Conservation (phyloP, 306 rosid genomes). For the Sesbania bispinosa region DNA sequence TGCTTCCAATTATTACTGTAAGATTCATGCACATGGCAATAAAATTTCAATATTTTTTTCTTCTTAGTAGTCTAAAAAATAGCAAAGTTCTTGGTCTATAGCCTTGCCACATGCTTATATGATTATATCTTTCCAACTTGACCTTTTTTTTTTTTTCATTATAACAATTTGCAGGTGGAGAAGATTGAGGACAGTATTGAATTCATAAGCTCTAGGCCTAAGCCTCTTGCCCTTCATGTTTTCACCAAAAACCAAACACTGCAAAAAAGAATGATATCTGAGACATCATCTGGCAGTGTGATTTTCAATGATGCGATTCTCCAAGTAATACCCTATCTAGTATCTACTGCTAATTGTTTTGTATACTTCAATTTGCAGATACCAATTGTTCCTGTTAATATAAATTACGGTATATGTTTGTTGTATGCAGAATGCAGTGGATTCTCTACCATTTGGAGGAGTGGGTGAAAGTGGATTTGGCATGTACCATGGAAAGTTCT, state of each 20-base stretch:
- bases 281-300: conserved; percentile 79
- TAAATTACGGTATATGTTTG: background rate
- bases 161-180: conserved; percentile 46
- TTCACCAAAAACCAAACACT: conserved; percentile 59
- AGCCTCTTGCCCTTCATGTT: conserved; percentile 69
- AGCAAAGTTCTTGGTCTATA: too few relatives aligned
- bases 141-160: background rate
- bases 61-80: background rate
- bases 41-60: background rate
- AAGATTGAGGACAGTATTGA: conserved; percentile 68
- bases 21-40: conserved; percentile 18
- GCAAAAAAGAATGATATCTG: conserved; percentile 53
- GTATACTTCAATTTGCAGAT: background rate
- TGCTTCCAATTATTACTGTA: conserved; percentile 74
- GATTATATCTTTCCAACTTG: too few relatives aligned
- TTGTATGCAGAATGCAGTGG: conserved; percentile 62
- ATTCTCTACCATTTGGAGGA: conserved; percentile 77
- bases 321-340: conserved; percentile 39
- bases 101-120: background rate
- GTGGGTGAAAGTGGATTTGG: conserved; percentile 80
- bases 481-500: conserved; percentile 76
- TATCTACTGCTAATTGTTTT: background rate
- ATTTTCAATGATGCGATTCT: conserved; percentile 60
- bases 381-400: background rate
- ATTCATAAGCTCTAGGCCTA: conserved; percentile 67